Conservation (phyloP, 192 early-diverging fungal genomes). For the Podila epicladia region DNA sequence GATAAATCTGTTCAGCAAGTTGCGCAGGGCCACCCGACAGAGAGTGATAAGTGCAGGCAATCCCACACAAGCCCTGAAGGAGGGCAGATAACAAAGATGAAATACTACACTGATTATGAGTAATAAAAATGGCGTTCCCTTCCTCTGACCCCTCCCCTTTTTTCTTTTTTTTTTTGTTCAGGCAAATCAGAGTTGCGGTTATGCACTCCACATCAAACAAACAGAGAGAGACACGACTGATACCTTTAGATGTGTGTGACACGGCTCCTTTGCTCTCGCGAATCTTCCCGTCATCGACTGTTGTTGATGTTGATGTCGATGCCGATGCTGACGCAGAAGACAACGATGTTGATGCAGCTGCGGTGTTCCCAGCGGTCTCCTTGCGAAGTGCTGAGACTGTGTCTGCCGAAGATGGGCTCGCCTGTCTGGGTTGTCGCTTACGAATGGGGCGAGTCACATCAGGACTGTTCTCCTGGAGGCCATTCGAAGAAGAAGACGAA, state of each 20-base stretch:
- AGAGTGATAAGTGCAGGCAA: too few relatives aligned
- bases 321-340: not conserved
- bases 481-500: constrained; percentile 16
- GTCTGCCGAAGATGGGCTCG: not conserved
- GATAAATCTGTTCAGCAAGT: not conserved
- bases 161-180: not conserved
- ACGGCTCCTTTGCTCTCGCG: constrained; percentile 9
- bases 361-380: not conserved
- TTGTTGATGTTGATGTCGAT: too few relatives aligned
- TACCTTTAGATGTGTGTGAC: constrained; percentile 31
- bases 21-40: not conserved
- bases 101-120: too few relatives aligned
- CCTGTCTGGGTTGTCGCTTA: constrained; percentile 21
- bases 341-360: not conserved
- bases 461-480: not conserved
- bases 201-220: not conserved
- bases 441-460: constrained; percentile 4
- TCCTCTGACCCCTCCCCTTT: not conserved
- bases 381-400: not conserved
- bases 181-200: not conserved
- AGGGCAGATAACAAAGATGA: too few relatives aligned
- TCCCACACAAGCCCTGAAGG: too few relatives aligned
- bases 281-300: constrained; percentile 9
- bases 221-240: too few relatives aligned
- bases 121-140: not conserved